A percentile compares a stretch with the other conserved stretches of the same genome.
These are phyloP conservation scores for Aspergillus pseudonomiae DNA, from an alignment of 2,329 filamentous ascomycete genomes.

Conservation along the genomic window DNA sequence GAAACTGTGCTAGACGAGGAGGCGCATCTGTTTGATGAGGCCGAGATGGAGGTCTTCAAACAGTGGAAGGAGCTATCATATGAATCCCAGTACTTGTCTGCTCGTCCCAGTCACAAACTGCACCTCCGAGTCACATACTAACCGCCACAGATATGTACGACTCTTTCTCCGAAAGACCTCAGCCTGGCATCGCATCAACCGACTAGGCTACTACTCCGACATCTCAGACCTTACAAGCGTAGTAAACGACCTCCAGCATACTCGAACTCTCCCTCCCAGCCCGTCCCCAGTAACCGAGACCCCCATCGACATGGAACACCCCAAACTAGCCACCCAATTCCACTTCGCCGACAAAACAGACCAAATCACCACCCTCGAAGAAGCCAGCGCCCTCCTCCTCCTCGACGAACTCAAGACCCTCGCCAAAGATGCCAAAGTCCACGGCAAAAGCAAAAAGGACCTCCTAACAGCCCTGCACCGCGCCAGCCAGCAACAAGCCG, in stretches of 20 bases:
- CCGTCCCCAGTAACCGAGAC: slow-evolving; percentile 35
- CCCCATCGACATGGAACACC: slow-evolving; percentile 53
- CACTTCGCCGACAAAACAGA: slow-evolving; percentile 80
- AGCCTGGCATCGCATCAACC: slow-evolving; percentile 82
- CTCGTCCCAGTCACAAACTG: slow-evolving; percentile 18
- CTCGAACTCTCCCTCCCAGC: slow-evolving; percentile 57
- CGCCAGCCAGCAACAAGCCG: slow-evolving; percentile 73
- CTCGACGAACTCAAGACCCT: slow-evolving; percentile 84
- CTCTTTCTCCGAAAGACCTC: slow-evolving; percentile 90
- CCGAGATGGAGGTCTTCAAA: slow-evolving; percentile 75
- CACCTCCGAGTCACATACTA: background rate
- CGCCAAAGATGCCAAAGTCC: slow-evolving; percentile 82
- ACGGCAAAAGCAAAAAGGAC: slow-evolving; percentile 85
- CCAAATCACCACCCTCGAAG: slow-evolving; percentile 76
- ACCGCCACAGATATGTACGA: slow-evolving; percentile 72
- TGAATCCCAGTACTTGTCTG: slow-evolving; percentile 87
- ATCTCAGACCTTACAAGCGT: slow-evolving; percentile 73
- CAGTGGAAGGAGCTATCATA: slow-evolving; percentile 76
- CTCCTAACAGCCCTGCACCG: slow-evolving; percentile 73
- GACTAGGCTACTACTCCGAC: slow-evolving; percentile 79
- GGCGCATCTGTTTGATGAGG: slow-evolving; percentile 79
- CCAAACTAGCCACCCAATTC: slow-evolving; percentile 61
- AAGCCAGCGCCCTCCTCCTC: slow-evolving; percentile 78
- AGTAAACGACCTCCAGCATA: slow-evolving; percentile 65
- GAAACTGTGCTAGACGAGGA: slow-evolving; percentile 90